Evolutionary conservation across 352 stramenopile species (phyloP), one percentile per base, ranked within the genome.

Genomic region (Phytophthora sp.): DNA sequence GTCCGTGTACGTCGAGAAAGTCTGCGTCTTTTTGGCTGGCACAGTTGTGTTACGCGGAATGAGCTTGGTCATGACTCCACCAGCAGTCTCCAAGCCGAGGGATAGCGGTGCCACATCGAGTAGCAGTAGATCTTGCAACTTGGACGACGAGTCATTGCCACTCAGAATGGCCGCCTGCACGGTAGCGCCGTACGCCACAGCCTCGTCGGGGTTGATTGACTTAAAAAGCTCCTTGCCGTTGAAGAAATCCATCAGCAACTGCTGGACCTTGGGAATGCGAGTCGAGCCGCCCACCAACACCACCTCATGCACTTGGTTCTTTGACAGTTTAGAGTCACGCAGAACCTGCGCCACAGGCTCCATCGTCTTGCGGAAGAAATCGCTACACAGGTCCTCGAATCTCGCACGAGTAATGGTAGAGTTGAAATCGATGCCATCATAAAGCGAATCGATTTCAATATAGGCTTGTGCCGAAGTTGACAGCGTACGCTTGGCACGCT

Each of bases 401-500:
- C 89, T 61, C 11, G 90, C 87, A 67, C 93, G 87, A n/a, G 91
- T 97, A 49, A 98, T 96, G 26, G 82, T 95, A 17, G 87, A 93
- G 73, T 96, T 97, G 77, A 97, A 98, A 65, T 98, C 94, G 27
- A 97, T 87, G 42, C 93, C 92, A 43, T 98, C 93, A 37, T 91
- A 95, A 9, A 98, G 73, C 26, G 84, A 94, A 66, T 99, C 95
- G 69, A 98, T 98, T 66, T 98, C 92, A 59, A 98, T 94, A 68
- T 97, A 94, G n/a, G 94, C 91, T 65, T 98, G 91, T 7, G 92
- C 97, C 17, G 89, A 97, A n/a, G 80, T 89, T 8, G 92, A 98
- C 34, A 99, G 76, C 17, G 92, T 97, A 31, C 94, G 88, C 87
- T 99, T 99, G 17, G 95, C 96, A 27, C 95, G 83, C 74, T 99